Conservation (phyloP, 495 filamentous ascomycete genomes). For the Hypoxylon lenormandii region DNA sequence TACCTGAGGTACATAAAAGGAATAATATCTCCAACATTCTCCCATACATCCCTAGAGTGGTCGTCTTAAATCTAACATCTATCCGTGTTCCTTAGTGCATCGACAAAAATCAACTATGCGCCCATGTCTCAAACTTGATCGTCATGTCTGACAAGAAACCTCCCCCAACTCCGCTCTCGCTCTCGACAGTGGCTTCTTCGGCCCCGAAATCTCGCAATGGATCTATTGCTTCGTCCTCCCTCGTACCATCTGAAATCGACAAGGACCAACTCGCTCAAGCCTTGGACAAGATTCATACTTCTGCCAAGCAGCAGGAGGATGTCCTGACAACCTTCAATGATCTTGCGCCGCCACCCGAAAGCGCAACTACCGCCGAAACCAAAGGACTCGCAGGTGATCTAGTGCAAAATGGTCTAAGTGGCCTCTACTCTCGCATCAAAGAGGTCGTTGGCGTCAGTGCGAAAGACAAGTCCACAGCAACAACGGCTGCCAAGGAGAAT, state of each 20-base stretch:
- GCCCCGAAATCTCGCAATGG: slow-evolving; percentile 66
- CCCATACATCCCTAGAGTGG: slow-evolving; percentile 6
- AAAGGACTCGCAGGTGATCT: slow-evolving; percentile 77
- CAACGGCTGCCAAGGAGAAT: slow-evolving; percentile 21
- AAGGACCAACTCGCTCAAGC: slow-evolving; percentile 76
- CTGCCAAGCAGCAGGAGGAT: slow-evolving; percentile 78
- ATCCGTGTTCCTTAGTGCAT: slow-evolving; percentile 4
- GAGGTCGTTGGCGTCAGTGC: slow-evolving; percentile 76
- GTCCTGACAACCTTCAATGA: slow-evolving; percentile 89
- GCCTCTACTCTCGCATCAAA: slow-evolving; percentile 83
- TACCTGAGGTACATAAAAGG: slow-evolving; percentile 1
- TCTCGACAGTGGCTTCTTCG: slow-evolving; percentile 37
- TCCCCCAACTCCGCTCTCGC: slow-evolving; percentile 44
- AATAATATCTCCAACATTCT: slow-evolving; percentile 7
- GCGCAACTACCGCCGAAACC: slow-evolving; percentile 67
- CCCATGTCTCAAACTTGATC: slow-evolving; percentile 30
- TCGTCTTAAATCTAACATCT: slow-evolving; percentile 1
- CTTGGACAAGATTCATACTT: slow-evolving; percentile 85
- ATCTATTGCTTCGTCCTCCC: slow-evolving; percentile 73
- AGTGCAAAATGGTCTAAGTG: slow-evolving; percentile 83
- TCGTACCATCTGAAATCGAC: slow-evolving; percentile 67
- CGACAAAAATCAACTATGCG: slow-evolving; percentile 8
- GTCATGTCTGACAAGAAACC: slow-evolving; percentile 51
- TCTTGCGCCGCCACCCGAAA: slow-evolving; percentile 72
- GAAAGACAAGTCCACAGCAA: slow-evolving; percentile 65